These are phyloP conservation scores for Backusella morwellensis DNA, from an alignment of 192 early-diverging fungal genomes.

Conservation along the genomic window DNA sequence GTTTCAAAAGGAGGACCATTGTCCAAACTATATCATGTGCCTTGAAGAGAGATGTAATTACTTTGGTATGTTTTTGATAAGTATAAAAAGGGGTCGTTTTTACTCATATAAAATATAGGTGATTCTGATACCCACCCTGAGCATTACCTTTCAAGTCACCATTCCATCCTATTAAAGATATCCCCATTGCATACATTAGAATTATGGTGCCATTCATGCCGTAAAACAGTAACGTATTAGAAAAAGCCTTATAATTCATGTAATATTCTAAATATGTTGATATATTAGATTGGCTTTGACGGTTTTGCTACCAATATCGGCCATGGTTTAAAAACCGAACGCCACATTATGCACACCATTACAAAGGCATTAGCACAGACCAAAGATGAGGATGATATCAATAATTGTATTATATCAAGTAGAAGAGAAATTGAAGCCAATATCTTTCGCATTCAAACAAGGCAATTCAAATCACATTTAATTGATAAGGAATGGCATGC, in stretches of 20 bases:
- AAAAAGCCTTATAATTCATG: too few species aligned
- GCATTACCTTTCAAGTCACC: neutral
- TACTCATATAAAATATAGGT: neutral
- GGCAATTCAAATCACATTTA: slow-evolving; percentile 2
- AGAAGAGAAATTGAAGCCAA: neutral
- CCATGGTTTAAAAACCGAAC: neutral
- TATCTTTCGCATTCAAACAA: neutral
- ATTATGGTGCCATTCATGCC: neutral
- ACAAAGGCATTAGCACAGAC: neutral
- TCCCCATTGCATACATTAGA: neutral
- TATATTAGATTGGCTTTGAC: neutral
- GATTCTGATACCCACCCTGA: slow-evolving; percentile 5
- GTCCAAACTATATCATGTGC: neutral
- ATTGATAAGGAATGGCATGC: neutral
- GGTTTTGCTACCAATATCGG: neutral
- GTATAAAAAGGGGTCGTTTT: neutral
- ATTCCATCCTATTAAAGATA: neutral
- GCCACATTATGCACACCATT: neutral
- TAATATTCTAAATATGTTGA: neutral
- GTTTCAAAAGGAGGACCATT: neutral
- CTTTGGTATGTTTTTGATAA: neutral
- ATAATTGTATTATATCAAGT: neutral
- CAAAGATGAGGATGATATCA: neutral
- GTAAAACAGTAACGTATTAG: neutral
- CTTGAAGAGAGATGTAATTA: neutral